Percentiles rank a stretch among this genome's conserved stretches.
These are phyloP conservation scores for Rhizopogon vinicolor DNA, from an alignment of 768 basidiomycete genomes.

Conservation along the genomic window DNA sequence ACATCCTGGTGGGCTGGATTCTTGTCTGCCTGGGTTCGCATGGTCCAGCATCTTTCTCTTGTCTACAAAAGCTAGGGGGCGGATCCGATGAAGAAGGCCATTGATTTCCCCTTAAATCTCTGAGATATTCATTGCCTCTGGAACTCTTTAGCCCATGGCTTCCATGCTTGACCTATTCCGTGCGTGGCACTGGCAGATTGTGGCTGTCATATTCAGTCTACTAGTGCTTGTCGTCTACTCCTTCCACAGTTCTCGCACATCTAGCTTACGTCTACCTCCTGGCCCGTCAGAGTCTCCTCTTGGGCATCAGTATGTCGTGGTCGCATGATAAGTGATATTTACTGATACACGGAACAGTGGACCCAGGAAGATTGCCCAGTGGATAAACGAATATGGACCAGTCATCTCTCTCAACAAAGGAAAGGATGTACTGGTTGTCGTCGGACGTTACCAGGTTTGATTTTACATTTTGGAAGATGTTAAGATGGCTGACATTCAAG, in stretches of 20 bases:
- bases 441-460: conserved; percentile 6
- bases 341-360: background rate
- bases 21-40: too few species aligned
- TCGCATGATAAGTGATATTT: too few species aligned
- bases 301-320: conserved; percentile 1
- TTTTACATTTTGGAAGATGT: background rate
- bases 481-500: conserved; percentile 14
- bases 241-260: background rate
- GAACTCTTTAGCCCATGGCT: background rate
- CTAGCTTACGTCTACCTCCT: background rate
- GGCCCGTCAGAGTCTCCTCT: conserved; percentile 3
- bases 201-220: background rate
- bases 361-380: conserved; percentile 1
- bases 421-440: conserved; percentile 1
- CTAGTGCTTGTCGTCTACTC: background rate
- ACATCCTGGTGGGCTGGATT: background rate
- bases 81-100: background rate
- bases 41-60: background rate
- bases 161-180: background rate
- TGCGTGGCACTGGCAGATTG: background rate
- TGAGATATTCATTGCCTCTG: too few species aligned
- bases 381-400: conserved; percentile 7
- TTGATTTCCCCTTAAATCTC: too few species aligned
- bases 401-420: conserved; percentile 4
- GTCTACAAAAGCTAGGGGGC: background rate